Evolutionary conservation across 148 eudicot species (phyloP), one percentile per base, ranked within the genome.

Genomic region (Amaranthus hypochondriacus): DNA sequence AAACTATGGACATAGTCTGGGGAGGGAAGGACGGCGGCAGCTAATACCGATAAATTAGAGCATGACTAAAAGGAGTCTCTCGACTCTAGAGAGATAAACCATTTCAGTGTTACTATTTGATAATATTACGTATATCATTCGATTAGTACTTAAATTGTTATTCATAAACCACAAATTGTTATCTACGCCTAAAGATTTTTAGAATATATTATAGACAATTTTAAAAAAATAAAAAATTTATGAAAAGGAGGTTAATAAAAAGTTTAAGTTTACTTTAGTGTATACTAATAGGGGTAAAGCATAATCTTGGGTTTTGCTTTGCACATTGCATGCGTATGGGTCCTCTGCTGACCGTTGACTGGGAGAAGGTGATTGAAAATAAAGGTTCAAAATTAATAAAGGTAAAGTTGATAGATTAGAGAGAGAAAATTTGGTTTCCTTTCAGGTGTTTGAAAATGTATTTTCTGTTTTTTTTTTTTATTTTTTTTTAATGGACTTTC

Each of bases 291-390:
- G 11, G 66, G 62, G 39, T 11, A 43, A 59, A 56, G 60, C 62
- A 63, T 56, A 74, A 79, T 14, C 51, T 11, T 72, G 6, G 51
- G 70, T 13, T 75, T 77, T 44, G 71, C 66, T 75, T 79, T 65
- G 78, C 75, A 79, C 65, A 70, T 70, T 65, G 82, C 82, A 79
- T 75, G 82, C 78, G 75, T 42, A 70, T 18, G 57, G 70, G 74
- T 57, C 79, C 65, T 44, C 49, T 72, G 76, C 76, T 77, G 80
- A 77, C 80, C 76, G 71, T 78, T 78, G 76, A 73, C 73, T 28
- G 48, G 48, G 28, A 11, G 59, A 51, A 39, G 6, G 1, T 28
- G 39, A 28, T 28, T 28, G 39, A 28, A 28, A 28, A 28, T 28
- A 28, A 28, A 28, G 39, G 47, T 14, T 2, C 5, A 5, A 54